These are phyloP conservation scores for Penicillium crustosum DNA, from an alignment of 2,329 filamentous ascomycete genomes.

Conservation along the genomic window DNA sequence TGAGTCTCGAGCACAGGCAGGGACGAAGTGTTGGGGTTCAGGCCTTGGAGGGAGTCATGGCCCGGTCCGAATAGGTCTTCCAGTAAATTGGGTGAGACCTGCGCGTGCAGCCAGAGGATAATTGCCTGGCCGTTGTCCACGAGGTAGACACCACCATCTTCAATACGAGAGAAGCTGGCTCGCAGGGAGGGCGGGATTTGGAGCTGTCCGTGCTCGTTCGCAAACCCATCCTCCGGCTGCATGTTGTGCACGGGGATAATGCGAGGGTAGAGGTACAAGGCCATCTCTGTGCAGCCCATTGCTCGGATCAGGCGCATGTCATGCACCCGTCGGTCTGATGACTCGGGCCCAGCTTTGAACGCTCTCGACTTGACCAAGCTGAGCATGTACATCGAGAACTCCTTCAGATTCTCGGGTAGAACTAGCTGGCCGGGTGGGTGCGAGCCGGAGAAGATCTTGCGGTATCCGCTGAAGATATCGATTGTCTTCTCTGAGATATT, in stretches of 20 bases:
- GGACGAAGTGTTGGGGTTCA: constrained; percentile 78
- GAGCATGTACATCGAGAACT: constrained; percentile 95
- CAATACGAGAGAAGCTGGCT: constrained; percentile 81
- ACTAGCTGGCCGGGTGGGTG: constrained; percentile 92
- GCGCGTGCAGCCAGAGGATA: constrained; percentile 86
- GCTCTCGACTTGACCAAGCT: constrained; percentile 85
- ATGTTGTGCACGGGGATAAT: constrained; percentile 92
- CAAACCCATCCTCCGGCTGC: constrained; percentile 81
- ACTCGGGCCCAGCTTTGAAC: constrained; percentile 87
- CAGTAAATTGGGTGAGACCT: constrained; percentile 88
- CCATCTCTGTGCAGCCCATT: constrained; percentile 82
- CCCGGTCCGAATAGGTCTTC: constrained; percentile 85
- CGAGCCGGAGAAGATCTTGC: constrained; percentile 84
- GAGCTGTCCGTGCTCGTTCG: constrained; percentile 86
- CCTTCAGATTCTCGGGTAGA: constrained; percentile 91
- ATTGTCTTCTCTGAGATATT: constrained; percentile 87
- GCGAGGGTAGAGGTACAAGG: constrained; percentile 89
- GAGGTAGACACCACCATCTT: constrained; percentile 90
- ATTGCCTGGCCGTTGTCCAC: constrained; percentile 94
- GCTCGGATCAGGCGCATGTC: constrained; percentile 87
- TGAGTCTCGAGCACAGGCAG: constrained; percentile 87
- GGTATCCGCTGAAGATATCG: constrained; percentile 86
- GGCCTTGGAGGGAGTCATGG: constrained; percentile 65
- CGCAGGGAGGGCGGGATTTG: constrained; percentile 78
- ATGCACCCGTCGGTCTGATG: constrained; percentile 84